Percentiles rank a stretch among this genome's conserved stretches.
Evolutionary conservation across 257 asterid genomes (phyloP).

Genomic region (Knoxia roxburghii): DNA sequence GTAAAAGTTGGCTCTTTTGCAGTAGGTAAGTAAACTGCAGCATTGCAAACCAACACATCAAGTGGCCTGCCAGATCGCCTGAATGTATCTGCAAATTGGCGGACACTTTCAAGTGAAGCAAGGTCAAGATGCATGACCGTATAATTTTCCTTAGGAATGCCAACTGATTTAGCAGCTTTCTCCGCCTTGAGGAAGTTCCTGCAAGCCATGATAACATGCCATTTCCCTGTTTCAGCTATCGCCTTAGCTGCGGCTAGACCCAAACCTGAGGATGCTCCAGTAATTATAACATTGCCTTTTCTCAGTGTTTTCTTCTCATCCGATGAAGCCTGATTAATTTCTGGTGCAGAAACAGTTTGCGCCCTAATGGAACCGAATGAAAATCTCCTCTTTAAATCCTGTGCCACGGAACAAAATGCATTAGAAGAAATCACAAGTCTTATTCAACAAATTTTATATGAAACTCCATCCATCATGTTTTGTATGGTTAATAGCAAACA

Average conservation of each 20-base stretch:
- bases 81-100: slow-evolving; percentile 66
- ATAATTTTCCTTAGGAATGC: slow-evolving; percentile 64
- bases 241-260: slow-evolving; percentile 89
- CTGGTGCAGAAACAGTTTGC: slow-evolving; percentile 53
- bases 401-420: not conserved
- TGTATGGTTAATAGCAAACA: not conserved
- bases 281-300: slow-evolving; percentile 57
- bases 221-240: slow-evolving; percentile 67
- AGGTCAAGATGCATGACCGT: slow-evolving; percentile 80
- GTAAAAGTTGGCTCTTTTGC: slow-evolving; percentile 77
- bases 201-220: slow-evolving; percentile 90
- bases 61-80: slow-evolving; percentile 54
- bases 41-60: slow-evolving; percentile 78
- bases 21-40: slow-evolving; percentile 75
- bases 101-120: slow-evolving; percentile 79
- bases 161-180: slow-evolving; percentile 64
- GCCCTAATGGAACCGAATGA: slow-evolving; percentile 42
- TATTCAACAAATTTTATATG: not conserved
- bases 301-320: slow-evolving; percentile 62
- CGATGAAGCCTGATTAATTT: slow-evolving; percentile 33
- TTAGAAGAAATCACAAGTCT: not conserved
- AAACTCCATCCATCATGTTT: no score
- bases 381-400: slow-evolving; percentile 21
- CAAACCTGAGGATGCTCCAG: slow-evolving; percentile 82
- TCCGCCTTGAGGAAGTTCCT: slow-evolving; percentile 82